Evolutionary conservation across 2,329 filamentous ascomycete species (phyloP), one percentile per base, ranked within the genome.

Genomic region (Penicillium occitanis): DNA sequence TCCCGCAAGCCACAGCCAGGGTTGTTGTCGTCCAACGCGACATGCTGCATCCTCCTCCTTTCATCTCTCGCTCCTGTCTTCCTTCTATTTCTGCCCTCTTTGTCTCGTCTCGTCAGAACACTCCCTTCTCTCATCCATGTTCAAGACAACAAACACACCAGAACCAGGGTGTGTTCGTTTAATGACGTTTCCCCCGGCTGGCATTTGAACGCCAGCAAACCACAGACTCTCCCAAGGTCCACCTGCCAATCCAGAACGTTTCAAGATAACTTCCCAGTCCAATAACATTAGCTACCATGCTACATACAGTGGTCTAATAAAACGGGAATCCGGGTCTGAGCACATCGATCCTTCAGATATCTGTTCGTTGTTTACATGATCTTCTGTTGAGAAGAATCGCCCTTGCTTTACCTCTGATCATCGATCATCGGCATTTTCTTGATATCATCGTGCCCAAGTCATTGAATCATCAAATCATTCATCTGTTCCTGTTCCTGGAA

Each of bases 151-250:
- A 17, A 35, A 35, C 33, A n/a, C 37, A 46, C 60, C 40, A 62
- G 50, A 14, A 37, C 10, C 40, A 48, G 51, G 62, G 53, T 60
- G 63, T 51, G 53, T 65, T 46, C 44, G 22, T 60, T 65, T 60
- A 33, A 65, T 65, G 63, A 65, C 53, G 55, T 46, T 64, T 59
- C 44, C 40, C 42, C 42, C 30, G 37, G 60, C 60, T 58, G 53
- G 65, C 53, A 63, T 60, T 60, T 62, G 42, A 50, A 58, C 40
- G 62, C 62, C 62, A 48, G 62, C 53, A 60, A 50, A 11, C n/a
- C 37, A 19, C 14, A 28, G 35, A 59, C 14, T 17, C 5, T 37
- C 25, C 13, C n/a, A 33, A 58, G 51, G 37, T 58, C 51, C 53
- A 57, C 51, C 62, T 63, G 50, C 25, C 61, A 63, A 53, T 55